Percentiles rank a stretch among this genome's conserved stretches.
phyloP scores from a whole-genome alignment of 1,284 basidiomycete genomes.

The Exsudoporus floridanus region DNA sequence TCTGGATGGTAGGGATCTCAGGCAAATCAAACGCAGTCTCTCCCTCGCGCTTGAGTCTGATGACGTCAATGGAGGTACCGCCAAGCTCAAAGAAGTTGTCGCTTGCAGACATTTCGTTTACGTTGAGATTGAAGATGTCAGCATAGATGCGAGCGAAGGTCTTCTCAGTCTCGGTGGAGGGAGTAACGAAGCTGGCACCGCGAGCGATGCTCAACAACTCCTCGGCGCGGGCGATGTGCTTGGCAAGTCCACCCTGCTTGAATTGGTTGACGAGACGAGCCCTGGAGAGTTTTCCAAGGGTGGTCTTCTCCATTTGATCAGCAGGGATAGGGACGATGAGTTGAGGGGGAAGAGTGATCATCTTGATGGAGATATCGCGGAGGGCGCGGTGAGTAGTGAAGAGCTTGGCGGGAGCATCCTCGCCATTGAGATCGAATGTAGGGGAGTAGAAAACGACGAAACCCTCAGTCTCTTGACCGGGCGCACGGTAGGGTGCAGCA shows the following conservation, averaged over 20 bases:
- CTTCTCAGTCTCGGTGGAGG: conserved; percentile 32
- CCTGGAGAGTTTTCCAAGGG: conserved; percentile 35
- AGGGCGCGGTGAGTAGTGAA: conserved; percentile 22
- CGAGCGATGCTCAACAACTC: conserved; percentile 31
- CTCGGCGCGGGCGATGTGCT: conserved; percentile 31
- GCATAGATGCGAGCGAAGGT: conserved; percentile 29
- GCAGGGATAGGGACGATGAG: conserved; percentile 31
- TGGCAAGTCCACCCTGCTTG: conserved; percentile 31
- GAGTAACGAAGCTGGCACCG: conserved; percentile 23
- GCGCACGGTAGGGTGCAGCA: conserved; percentile 37
- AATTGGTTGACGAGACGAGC: conserved; percentile 30
- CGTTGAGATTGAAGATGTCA: conserved; percentile 28
- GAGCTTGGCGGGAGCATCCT: conserved; percentile 24
- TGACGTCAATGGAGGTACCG: conserved; percentile 35
- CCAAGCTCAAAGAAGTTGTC: conserved; percentile 38
- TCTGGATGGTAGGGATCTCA: conserved; percentile 43
- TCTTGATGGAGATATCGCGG: conserved; percentile 25
- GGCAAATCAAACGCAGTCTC: conserved; percentile 36
- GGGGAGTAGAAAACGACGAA: conserved; percentile 35
- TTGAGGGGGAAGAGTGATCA: conserved; percentile 30
- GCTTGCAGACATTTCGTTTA: conserved; percentile 25
- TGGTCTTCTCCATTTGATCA: conserved; percentile 35
- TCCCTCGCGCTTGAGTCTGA: conserved; percentile 36
- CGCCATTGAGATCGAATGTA: conserved; percentile 19
- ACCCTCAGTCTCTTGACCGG: conserved; percentile 34